Base-by-base conservation (phyloP, 257 asterid species). In the Solanum habrochaites region DNA sequence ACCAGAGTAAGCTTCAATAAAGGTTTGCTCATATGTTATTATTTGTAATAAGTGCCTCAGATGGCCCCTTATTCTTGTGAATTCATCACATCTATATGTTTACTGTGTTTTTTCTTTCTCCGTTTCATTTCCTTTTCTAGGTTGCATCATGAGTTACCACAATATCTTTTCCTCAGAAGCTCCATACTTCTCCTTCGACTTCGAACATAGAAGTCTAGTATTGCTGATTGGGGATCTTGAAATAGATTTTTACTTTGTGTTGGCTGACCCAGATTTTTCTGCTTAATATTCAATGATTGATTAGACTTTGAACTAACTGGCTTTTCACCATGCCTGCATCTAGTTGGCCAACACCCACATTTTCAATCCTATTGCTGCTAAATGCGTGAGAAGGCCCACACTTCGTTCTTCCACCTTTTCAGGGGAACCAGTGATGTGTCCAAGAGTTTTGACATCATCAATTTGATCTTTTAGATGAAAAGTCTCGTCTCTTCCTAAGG, bases 1-100 rank as follows among this genome's bases (percentile, higher is more conserved):
- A 86, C 96, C 96, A 73, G 97, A 92, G 90, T 97, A 97, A 81
- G 99, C 98, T 87, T 97, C 98, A 88, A 94, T 95, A 84, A 95
- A 91, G 89, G 89, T 94, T 85, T 95, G 98, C 91, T 95, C 98
- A 90, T 91, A 94, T 67, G 88, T 93, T 91, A 97, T 93, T 89
- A 98, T 35, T 35, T 35, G 37, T 35, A 35, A 32, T 32, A 32
- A 32, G 37, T 32, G 5, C 37, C 37, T 32, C 37, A 95, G 92
- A 90, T 92, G 99, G 78, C 87, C 69, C 89, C 81, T 95, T 83
- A 89, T 94, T 88, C 97, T 91, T 56, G 97, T 92, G 91, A 91
- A 94, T 91, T 95, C 98, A 87, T 89, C 49, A 45, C 96, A 72
- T 92, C 89, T 87, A 39, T 71, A 56, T 92, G 88, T 89, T 91